Conservation (phyloP, 2,329 filamentous ascomycete genomes). For the Colletotrichum camelliae region DNA sequence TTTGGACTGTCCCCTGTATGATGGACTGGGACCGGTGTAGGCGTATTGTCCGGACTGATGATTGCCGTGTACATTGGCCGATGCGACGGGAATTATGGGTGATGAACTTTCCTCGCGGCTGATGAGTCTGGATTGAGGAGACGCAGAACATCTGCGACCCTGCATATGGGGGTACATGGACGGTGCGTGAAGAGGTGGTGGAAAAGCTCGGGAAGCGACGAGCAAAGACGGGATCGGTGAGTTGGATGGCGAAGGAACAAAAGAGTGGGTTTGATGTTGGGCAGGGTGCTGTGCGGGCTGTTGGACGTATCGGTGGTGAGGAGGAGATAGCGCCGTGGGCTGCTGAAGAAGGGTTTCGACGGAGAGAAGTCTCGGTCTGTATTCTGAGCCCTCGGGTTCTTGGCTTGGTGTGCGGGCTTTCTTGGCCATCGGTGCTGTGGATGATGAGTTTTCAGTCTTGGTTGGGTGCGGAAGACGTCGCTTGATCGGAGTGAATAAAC, state of each 20-base stretch:
- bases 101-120: background rate
- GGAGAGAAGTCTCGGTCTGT: background rate
- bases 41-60: background rate
- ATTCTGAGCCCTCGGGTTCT: background rate
- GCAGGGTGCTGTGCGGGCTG: background rate
- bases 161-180: background rate
- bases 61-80: background rate
- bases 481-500: background rate
- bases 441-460: background rate
- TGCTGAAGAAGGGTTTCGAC: background rate
- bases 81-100: fast-evolving
- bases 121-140: background rate
- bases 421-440: background rate
- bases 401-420: background rate
- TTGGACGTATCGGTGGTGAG: background rate
- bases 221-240: background rate
- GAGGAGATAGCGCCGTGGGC: background rate
- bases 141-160: background rate
- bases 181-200: background rate
- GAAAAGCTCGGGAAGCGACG: background rate
- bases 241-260: background rate
- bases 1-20: background rate
- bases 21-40: background rate
- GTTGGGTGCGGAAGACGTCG: background rate
- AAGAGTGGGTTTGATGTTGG: background rate